Evolutionary conservation across 1,284 basidiomycete genomes (phyloP).

Genomic region (Neonothopanus nambi): DNA sequence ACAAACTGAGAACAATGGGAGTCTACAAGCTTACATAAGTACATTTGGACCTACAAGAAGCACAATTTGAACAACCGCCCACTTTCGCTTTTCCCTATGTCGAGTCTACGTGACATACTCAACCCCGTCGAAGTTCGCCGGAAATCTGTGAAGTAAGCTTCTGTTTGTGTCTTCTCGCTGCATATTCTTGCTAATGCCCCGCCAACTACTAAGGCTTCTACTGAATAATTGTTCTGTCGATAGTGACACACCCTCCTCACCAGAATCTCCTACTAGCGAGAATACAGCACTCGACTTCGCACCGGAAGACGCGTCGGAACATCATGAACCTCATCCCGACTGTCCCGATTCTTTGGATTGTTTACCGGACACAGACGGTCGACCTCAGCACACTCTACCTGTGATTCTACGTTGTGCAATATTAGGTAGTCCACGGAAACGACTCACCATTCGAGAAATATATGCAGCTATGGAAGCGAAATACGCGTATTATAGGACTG

Average conservation of each 20-base stretch:
- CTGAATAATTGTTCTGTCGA: slow-evolving; percentile 23
- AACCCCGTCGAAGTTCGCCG: slow-evolving; percentile 48
- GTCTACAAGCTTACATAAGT: slow-evolving; percentile 5
- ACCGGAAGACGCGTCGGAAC: slow-evolving; percentile 20
- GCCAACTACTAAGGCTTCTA: slow-evolving; percentile 19
- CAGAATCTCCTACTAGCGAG: slow-evolving; percentile 29
- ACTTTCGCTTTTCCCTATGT: slow-evolving; percentile 39
- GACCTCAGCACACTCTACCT: slow-evolving; percentile 78
- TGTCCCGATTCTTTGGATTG: slow-evolving; percentile 76
- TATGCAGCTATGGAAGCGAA: slow-evolving; percentile 82
- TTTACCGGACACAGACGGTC: slow-evolving; percentile 71
- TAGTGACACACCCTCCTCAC: slow-evolving; percentile 28
- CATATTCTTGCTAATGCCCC: slow-evolving; percentile 1
- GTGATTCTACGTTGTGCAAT: slow-evolving; percentile 81
- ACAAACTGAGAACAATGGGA: too few relatives aligned
- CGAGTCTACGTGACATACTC: slow-evolving; percentile 51
- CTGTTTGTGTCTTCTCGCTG: background rate
- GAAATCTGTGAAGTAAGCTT: slow-evolving; percentile 9
- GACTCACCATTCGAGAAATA: slow-evolving; percentile 79
- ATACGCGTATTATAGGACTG: slow-evolving; percentile 75
- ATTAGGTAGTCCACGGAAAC: slow-evolving; percentile 68
- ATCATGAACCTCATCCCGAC: slow-evolving; percentile 63
- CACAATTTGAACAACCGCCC: background rate
- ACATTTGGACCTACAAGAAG: slow-evolving; percentile 4
- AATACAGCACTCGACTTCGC: slow-evolving; percentile 18